Evolutionary conservation across 345 rosid genomes (phyloP), one percentile per base, ranked within the genome.

Genomic region (Trapa bicornis): DNA sequence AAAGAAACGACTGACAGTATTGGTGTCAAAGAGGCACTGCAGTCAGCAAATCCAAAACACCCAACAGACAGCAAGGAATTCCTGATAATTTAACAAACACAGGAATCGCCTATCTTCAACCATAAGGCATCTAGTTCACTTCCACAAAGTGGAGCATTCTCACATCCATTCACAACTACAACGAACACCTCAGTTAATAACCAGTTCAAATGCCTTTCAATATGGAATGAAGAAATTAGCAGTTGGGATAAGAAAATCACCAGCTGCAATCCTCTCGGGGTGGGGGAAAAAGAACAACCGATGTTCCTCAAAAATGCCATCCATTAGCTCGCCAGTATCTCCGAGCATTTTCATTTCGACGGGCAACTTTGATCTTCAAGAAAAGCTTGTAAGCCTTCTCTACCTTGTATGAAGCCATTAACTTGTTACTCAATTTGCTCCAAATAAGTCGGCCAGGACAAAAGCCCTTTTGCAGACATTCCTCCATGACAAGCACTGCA

Each of bases 401-500:
- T 37, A 87, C 84, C 73, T 84, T 76, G 71, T 81, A 74, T 38
- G 96, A 87, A 77, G 79, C 80, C 75, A 93, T 76, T 54, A 93
- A 80, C 72, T 85, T 93, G 74, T 80, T 81, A 65, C 81, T 86
- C 64, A 93, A 80, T 76, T 83, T 88, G 84, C 98, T 82, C 67
- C 71, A 90, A 47, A 85, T 80, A 72, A 82, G 80, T 74, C 85
- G 86, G 81, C 85, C 81, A 32, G 98, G 97, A 83, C 87, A 93
- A 80, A 87, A 88, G 47, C 96, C 97, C 78, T 81, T 79, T 10
- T 60, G 69, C 77, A 93, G 62, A 42, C 90, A 80, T 78, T 93
- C 98, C 80, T 93, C 97, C 92, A 87, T 85, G 29, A 88, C 97
- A 77, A 87, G 87, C 37, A 79, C 89, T 13, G 97, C 96, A 74